A percentile compares a stretch with the other conserved stretches of the same genome.
Evolutionary conservation across 805 yeast species (phyloP).

Genomic region (Sungouiozyma intestinalis): DNA sequence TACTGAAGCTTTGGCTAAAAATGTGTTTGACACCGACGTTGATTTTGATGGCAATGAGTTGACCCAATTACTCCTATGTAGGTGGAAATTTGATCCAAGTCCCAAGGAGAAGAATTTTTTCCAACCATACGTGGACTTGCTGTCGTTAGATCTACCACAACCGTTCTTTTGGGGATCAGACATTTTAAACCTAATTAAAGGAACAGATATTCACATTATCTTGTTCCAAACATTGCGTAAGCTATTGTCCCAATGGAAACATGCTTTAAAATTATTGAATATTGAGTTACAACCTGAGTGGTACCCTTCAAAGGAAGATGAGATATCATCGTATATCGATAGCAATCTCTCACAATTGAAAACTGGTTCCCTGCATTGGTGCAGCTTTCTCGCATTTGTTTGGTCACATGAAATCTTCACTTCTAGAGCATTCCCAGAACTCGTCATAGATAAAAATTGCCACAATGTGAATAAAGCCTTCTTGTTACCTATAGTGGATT

Average conservation of each 20-base stretch:
- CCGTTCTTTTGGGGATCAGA: slow-evolving; percentile 58
- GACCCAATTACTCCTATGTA: slow-evolving; percentile 32
- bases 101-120: slow-evolving; percentile 15
- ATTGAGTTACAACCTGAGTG: slow-evolving; percentile 4
- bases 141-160: slow-evolving; percentile 42
- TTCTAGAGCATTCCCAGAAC: slow-evolving; percentile 73
- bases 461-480: slow-evolving; percentile 44
- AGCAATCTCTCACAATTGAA: not conserved
- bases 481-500: slow-evolving; percentile 67
- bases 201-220: slow-evolving; percentile 60
- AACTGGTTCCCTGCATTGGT: slow-evolving; percentile 37
- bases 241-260: slow-evolving; percentile 52
- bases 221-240: slow-evolving; percentile 36
- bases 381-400: slow-evolving; percentile 52
- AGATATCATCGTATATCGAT: slow-evolving; percentile 4
- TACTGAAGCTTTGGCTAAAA: slow-evolving; percentile 29
- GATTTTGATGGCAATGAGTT: slow-evolving; percentile 23
- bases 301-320: not conserved
- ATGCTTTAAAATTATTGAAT: slow-evolving; percentile 5
- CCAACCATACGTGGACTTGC: slow-evolving; percentile 37
- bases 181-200: slow-evolving; percentile 43
- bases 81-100: slow-evolving; percentile 31
- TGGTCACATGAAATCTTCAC: slow-evolving; percentile 68
- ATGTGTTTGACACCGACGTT: slow-evolving; percentile 16
- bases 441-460: slow-evolving; percentile 34